phyloP scores from a whole-genome alignment of 2,329 filamentous ascomycete genomes.

The Ophiocordyceps camponoti-rufipedis region DNA sequence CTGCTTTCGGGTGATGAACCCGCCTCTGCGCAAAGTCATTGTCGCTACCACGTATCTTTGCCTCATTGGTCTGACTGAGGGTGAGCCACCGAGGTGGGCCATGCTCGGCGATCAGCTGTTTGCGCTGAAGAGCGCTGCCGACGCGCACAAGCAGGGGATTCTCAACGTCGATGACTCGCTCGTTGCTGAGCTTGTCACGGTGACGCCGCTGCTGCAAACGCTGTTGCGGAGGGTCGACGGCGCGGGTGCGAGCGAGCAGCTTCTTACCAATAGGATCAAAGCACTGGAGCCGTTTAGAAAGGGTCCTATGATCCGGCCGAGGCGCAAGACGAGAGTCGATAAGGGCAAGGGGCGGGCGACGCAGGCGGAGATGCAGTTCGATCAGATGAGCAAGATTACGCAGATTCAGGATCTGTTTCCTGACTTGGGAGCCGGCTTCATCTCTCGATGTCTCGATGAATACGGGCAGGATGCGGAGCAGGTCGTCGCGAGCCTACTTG shows the following conservation, averaged over 20 bases:
- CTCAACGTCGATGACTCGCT: slow-evolving; percentile 48
- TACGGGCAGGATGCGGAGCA: slow-evolving; percentile 63
- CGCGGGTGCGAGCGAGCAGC: slow-evolving; percentile 27
- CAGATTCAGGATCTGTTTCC: slow-evolving; percentile 92
- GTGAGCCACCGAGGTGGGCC: slow-evolving; percentile 49
- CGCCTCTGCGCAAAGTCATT: slow-evolving; percentile 45
- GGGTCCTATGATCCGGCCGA: slow-evolving; percentile 30
- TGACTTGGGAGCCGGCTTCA: slow-evolving; percentile 65
- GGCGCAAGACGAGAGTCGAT: slow-evolving; percentile 36
- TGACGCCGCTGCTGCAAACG: slow-evolving; percentile 54
- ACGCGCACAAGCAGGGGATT: slow-evolving; percentile 38
- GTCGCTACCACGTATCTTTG: slow-evolving; percentile 60
- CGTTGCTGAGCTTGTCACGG: slow-evolving; percentile 66
- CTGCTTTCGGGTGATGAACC: slow-evolving; percentile 47
- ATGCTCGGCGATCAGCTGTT: slow-evolving; percentile 72
- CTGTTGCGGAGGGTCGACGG: slow-evolving; percentile 34
- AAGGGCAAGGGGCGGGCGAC: slow-evolving; percentile 43
- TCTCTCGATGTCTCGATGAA: slow-evolving; percentile 61
- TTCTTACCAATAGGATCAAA: slow-evolving; percentile 41
- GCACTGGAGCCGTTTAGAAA: slow-evolving; percentile 43
- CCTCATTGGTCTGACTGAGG: slow-evolving; percentile 50
- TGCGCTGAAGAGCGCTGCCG: slow-evolving; percentile 53
- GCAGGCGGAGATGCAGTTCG: slow-evolving; percentile 44
- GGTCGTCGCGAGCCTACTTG: slow-evolving; percentile 65
- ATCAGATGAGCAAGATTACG: slow-evolving; percentile 67